Conservation (phyloP, 2,329 filamentous ascomycete species). For the Epichloe hybrida region DNA sequence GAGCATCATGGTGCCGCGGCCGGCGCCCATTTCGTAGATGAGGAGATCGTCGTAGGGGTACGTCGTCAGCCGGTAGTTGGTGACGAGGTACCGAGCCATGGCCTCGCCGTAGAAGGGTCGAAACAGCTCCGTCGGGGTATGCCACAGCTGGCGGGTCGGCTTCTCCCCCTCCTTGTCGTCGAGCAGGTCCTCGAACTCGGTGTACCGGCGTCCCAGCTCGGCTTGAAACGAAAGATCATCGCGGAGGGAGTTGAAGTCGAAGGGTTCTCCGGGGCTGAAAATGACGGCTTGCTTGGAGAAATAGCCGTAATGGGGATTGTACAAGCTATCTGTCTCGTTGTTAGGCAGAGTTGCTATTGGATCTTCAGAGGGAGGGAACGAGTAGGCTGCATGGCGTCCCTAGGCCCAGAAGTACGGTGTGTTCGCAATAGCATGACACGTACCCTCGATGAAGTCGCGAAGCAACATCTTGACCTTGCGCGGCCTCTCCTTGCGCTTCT, state of each 20-base stretch:
- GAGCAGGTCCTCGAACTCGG: constrained; percentile 76
- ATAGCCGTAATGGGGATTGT: constrained; percentile 90
- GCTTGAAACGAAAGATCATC: constrained; percentile 79
- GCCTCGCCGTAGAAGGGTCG: constrained; percentile 93
- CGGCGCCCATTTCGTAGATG: constrained; percentile 97
- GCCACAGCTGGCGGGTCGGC: constrained; percentile 82
- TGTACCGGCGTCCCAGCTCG: constrained; percentile 66
- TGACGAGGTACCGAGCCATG: constrained; percentile 87
- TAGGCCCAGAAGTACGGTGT: too few relatives aligned
- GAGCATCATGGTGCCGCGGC: constrained; percentile 93
- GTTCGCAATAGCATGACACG: not conserved
- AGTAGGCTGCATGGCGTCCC: too few relatives aligned
- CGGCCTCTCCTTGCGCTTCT: constrained; percentile 60
- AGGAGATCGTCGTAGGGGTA: constrained; percentile 95
- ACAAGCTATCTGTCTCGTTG: constrained; percentile 58
- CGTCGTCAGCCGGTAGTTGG: constrained; percentile 87
- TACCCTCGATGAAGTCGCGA: constrained; percentile 93
- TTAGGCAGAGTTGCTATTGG: constrained; percentile 7
- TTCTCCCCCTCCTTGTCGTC: constrained; percentile 55
- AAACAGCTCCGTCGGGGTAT: constrained; percentile 95
- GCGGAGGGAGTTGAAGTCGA: constrained; percentile 67
- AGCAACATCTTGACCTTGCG: constrained; percentile 91
- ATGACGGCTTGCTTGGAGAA: constrained; percentile 95
- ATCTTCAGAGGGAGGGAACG: too few relatives aligned
- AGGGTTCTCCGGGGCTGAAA: constrained; percentile 83